phyloP scores from a whole-genome alignment of 2,329 filamentous ascomycete genomes.

The Cercospora sesami region DNA sequence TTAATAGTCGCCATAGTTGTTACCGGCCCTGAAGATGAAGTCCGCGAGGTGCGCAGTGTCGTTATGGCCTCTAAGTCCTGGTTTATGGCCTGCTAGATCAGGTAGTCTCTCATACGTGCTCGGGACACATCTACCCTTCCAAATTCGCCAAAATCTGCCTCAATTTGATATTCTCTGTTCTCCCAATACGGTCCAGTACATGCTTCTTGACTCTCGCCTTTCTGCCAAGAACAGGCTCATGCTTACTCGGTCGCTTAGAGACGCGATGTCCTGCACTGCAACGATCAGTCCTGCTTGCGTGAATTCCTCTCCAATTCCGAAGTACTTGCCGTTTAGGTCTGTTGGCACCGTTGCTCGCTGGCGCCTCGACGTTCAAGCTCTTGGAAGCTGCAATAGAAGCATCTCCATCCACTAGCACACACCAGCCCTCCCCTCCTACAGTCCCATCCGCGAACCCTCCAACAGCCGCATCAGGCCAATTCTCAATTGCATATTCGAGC shows the following conservation, averaged over 20 bases:
- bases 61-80: no score
- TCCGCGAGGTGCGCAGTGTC: no score
- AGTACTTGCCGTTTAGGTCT: conserved; percentile 14
- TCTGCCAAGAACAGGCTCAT: conserved; percentile 13
- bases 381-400: conserved; percentile 55
- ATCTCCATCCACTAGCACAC: conserved; percentile 82
- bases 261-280: conserved; percentile 18
- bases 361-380: conserved; percentile 6
- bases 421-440: conserved; percentile 77
- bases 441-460: conserved; percentile 66
- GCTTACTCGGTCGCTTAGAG: conserved; percentile 13
- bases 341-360: not conserved
- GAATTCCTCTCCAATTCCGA: not conserved
- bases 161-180: conserved; percentile 14
- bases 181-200: conserved; percentile 12
- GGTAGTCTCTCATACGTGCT: not conserved
- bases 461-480: conserved; percentile 67
- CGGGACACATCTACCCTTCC: not conserved
- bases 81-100: no score
- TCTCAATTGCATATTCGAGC: conserved; percentile 64
- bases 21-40: no score
- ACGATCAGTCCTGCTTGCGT: conserved; percentile 6
- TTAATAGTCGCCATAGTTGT: no score
- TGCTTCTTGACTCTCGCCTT: conserved; percentile 17
- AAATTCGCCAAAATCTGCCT: conserved; percentile 13